These are phyloP conservation scores for Cladophialophora yegresii DNA, from an alignment of 2,329 filamentous ascomycete genomes.

Conservation along the genomic window DNA sequence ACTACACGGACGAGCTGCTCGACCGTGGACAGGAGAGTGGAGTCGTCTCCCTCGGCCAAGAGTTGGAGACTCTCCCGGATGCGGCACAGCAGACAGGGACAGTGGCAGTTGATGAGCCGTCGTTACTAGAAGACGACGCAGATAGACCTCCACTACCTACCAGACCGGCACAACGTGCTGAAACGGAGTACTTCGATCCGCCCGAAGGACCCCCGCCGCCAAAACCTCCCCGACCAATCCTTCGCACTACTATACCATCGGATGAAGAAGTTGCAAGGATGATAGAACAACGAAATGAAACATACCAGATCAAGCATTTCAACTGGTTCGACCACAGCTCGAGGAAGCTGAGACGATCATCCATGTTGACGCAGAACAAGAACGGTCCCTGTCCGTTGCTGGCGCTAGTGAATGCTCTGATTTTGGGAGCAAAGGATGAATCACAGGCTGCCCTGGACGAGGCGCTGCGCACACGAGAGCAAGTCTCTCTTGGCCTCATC, in stretches of 20 bases:
- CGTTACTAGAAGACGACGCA: conserved; percentile 33
- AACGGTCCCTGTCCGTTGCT: conserved; percentile 94
- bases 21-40: conserved; percentile 30
- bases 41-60: conserved; percentile 24
- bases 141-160: conserved; percentile 27
- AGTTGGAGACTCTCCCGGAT: conserved; percentile 27
- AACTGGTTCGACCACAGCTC: conserved; percentile 72
- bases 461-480: conserved; percentile 75
- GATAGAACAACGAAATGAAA: conserved; percentile 63
- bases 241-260: conserved; percentile 27
- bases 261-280: conserved; percentile 42
- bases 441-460: conserved; percentile 72
- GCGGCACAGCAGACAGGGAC: conserved; percentile 10
- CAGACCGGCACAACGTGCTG: conserved; percentile 17
- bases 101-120: conserved; percentile 22
- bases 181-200: conserved; percentile 24
- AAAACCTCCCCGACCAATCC: conserved; percentile 28
- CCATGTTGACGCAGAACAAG: conserved; percentile 86
- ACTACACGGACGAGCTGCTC: conserved; percentile 30
- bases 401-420: conserved; percentile 88
- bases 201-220: conserved; percentile 26
- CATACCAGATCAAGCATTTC: conserved; percentile 90
- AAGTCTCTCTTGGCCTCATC: conserved; percentile 80
- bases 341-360: conserved; percentile 71
- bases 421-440: conserved; percentile 73